Evolutionary conservation across 2,329 filamentous ascomycete species (phyloP).

Genomic region (Verticillium albo-atrum): DNA sequence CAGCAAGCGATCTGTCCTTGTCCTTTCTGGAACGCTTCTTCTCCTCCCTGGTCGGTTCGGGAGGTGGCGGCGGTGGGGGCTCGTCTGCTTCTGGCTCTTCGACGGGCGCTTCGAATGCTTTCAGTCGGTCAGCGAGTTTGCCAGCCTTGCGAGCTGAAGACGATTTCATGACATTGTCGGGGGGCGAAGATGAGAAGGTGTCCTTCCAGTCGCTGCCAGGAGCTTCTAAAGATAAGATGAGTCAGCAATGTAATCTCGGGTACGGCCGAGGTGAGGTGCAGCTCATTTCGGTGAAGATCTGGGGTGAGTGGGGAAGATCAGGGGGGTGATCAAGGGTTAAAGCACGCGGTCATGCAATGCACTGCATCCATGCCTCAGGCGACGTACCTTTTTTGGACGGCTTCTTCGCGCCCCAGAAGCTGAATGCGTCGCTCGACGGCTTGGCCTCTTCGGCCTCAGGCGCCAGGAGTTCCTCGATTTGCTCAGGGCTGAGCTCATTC

Average conservation of each 20-base stretch:
- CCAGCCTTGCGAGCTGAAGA: conserved; percentile 39
- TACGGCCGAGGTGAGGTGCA: conserved; percentile 15
- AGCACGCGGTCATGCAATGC: not conserved
- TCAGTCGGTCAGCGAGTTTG: conserved; percentile 54
- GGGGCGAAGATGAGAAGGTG: conserved; percentile 32
- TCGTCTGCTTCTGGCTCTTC: conserved; percentile 30
- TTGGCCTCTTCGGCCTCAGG: conserved; percentile 16
- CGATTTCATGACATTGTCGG: conserved; percentile 32
- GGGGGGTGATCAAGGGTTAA: conserved; percentile 10
- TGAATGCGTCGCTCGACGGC: conserved; percentile 40
- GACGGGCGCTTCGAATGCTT: conserved; percentile 46
- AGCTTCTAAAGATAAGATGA: conserved; percentile 43
- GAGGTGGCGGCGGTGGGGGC: conserved; percentile 34
- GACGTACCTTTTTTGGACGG: conserved; percentile 33
- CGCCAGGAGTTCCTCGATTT: conserved; percentile 38
- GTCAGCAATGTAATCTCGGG: conserved; percentile 46
- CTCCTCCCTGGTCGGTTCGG: conserved; percentile 22
- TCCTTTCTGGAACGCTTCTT: conserved; percentile 39
- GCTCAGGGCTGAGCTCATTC: conserved; percentile 33
- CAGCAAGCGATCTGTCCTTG: conserved; percentile 27
- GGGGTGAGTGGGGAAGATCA: conserved; percentile 11
- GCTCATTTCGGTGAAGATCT: conserved; percentile 7
- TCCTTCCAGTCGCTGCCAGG: conserved; percentile 30
- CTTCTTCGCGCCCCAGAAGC: conserved; percentile 54
- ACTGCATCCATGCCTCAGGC: conserved; percentile 3